These are phyloP conservation scores for Aegilops bicornis DNA, from an alignment of 176 grass and related monocot species.

Conservation along the genomic window DNA sequence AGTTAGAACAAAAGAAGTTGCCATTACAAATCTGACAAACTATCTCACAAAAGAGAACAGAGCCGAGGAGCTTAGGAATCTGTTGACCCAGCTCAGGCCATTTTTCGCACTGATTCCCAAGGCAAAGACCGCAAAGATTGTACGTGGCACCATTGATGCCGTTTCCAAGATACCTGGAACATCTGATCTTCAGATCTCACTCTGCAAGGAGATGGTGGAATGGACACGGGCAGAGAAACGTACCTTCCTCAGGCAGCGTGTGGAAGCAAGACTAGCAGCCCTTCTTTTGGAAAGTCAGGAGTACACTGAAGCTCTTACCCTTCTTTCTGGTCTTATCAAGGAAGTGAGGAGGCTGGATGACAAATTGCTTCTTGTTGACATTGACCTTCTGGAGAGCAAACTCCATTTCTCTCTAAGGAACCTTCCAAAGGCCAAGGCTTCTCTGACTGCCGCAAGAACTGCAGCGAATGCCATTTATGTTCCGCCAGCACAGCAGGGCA, in stretches of 20 bases:
- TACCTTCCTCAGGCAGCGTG: conserved; percentile 80
- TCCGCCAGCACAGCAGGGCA: conserved; percentile 75
- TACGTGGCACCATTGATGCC: conserved; percentile 72
- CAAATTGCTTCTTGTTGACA: conserved; percentile 83
- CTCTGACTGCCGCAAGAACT: conserved; percentile 76
- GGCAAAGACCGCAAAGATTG: conserved; percentile 90
- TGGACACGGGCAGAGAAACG: conserved; percentile 87
- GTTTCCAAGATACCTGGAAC: conserved; percentile 79
- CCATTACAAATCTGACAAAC: conserved; percentile 71
- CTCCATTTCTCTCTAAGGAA: conserved; percentile 88
- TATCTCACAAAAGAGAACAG: conserved; percentile 74
- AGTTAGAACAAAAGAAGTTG: conserved; percentile 68
- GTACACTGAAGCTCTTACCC: conserved; percentile 67
- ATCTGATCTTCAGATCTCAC: conserved; percentile 77
- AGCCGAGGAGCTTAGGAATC: conserved; percentile 67
- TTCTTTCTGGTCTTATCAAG: conserved; percentile 76
- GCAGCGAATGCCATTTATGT: conserved; percentile 91
- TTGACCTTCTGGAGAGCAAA: conserved; percentile 88
- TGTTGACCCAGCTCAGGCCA: conserved; percentile 73
- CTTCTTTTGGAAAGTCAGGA: conserved; percentile 77
- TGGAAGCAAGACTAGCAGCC: conserved; percentile 76
- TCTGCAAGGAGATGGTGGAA: conserved; percentile 83
- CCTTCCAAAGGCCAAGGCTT: conserved; percentile 81
- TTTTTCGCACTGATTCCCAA: conserved; percentile 85
- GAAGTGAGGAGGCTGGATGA: conserved; percentile 91